A percentile compares a stretch with the other conserved stretches of the same genome.
These are phyloP conservation scores for Sporisorium reilianum DNA, from an alignment of 1,284 basidiomycete species.

Conservation along the genomic window DNA sequence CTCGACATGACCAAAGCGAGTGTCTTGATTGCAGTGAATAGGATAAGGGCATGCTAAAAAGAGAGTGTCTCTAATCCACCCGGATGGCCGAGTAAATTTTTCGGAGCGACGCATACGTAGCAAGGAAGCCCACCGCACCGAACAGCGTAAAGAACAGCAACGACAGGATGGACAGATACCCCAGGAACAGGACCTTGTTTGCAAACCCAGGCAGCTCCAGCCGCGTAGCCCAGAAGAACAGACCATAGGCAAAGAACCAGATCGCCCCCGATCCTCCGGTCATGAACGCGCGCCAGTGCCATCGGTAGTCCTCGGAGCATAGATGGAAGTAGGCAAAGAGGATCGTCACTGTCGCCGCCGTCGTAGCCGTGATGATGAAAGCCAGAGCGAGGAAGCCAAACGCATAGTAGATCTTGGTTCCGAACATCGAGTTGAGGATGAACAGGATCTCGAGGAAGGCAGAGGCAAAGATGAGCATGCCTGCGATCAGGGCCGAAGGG, in stretches of 20 bases:
- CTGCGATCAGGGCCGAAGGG: constrained; percentile 83
- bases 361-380: constrained; percentile 81
- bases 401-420: constrained; percentile 78
- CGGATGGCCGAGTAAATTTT: constrained; percentile 62
- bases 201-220: constrained; percentile 85
- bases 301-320: constrained; percentile 95
- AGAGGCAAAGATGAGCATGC: constrained; percentile 94
- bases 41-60: background rate
- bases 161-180: constrained; percentile 87
- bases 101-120: constrained; percentile 54
- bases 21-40: background rate
- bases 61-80: constrained; percentile 49
- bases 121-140: constrained; percentile 71
- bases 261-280: constrained; percentile 93
- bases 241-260: constrained; percentile 85
- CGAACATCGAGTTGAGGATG: constrained; percentile 91
- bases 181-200: constrained; percentile 87
- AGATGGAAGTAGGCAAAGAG: constrained; percentile 79
- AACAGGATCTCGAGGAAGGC: constrained; percentile 97
- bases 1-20: no score
- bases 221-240: constrained; percentile 89
- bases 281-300: constrained; percentile 96
- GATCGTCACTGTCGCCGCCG: constrained; percentile 64
- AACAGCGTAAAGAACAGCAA: constrained; percentile 89
- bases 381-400: constrained; percentile 90